Evolutionary conservation across 148 eudicot genomes (phyloP).

Genomic region (Rhododendron molle): DNA sequence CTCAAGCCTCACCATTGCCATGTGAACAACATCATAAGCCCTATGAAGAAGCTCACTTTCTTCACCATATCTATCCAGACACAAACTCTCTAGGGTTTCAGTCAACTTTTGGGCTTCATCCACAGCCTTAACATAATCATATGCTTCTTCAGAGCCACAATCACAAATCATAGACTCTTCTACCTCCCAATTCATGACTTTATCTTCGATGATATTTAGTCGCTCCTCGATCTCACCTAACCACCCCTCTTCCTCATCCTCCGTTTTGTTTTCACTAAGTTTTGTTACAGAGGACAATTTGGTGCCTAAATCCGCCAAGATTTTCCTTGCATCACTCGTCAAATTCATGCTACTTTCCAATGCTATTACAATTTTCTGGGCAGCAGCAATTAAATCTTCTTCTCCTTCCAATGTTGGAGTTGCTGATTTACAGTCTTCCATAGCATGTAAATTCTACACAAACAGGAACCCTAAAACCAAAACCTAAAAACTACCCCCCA

Average conservation of each 20-base stretch:
- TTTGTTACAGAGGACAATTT: conserved; percentile 38
- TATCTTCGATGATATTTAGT: conserved; percentile 41
- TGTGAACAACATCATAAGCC: conserved; percentile 69
- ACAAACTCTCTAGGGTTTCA: conserved; percentile 42
- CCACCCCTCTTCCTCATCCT: conserved; percentile 24
- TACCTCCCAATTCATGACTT: conserved; percentile 57
- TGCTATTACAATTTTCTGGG: conserved; percentile 50
- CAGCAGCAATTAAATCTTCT: conserved; percentile 62
- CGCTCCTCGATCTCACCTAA: conserved; percentile 41
- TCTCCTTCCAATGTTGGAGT: conserved; percentile 41
- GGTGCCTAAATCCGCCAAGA: conserved; percentile 58
- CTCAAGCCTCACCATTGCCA: conserved; percentile 72
- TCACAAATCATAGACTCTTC: conserved; percentile 76
- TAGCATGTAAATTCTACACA: conserved; percentile 13
- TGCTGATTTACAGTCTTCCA: conserved; percentile 45
- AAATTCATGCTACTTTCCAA: conserved; percentile 54
- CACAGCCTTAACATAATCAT: conserved; percentile 58
- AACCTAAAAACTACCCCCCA: conserved; percentile 10
- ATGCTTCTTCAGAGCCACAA: conserved; percentile 50
- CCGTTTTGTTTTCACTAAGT: conserved; percentile 21
- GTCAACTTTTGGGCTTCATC: conserved; percentile 49
- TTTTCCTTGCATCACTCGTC: conserved; percentile 49
- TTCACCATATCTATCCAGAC: conserved; percentile 31
- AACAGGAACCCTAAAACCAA: conserved; percentile 1
- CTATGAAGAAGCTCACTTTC: conserved; percentile 31